phyloP scores from a whole-genome alignment of 2,329 filamentous ascomycete species.

The Talaromyces sp. region DNA sequence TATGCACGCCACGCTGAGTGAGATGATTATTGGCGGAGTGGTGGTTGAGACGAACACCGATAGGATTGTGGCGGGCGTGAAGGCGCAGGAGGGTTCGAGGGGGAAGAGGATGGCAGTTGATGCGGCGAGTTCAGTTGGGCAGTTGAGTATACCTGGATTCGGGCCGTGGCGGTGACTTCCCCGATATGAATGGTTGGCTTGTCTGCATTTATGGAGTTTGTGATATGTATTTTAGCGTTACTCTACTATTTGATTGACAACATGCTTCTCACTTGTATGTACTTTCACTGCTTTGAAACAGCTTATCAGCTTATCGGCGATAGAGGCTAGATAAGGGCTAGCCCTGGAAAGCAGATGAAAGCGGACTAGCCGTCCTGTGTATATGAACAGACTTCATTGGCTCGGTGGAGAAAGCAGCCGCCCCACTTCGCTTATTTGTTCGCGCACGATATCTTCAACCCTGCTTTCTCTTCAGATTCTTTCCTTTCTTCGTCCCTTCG shows the following conservation, averaged over 20 bases:
- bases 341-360: background rate
- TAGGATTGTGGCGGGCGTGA: slow-evolving; percentile 81
- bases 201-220: background rate
- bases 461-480: slow-evolving; percentile 4
- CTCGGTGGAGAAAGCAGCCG: background rate
- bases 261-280: background rate
- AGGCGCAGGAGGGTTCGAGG: slow-evolving; percentile 44
- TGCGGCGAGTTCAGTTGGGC: slow-evolving; percentile 38
- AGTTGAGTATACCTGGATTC: slow-evolving; percentile 37
- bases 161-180: slow-evolving; percentile 36
- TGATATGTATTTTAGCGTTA: background rate
- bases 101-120: slow-evolving; percentile 46
- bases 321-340: slow-evolving; percentile 8
- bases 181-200: background rate
- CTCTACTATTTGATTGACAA: background rate
- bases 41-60: slow-evolving; percentile 91
- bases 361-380: background rate
- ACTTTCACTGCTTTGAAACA: no score
- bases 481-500: slow-evolving; percentile 26
- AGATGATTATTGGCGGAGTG: slow-evolving; percentile 94
- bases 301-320: slow-evolving; percentile 2
- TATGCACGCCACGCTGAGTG: slow-evolving; percentile 80
- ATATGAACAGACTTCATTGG: background rate
- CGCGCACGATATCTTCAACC: slow-evolving; percentile 15
- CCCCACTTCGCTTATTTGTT: slow-evolving; percentile 19